Evolutionary conservation across 2,329 filamentous ascomycete species (phyloP).

Genomic region (Penicillium sumatraense): DNA sequence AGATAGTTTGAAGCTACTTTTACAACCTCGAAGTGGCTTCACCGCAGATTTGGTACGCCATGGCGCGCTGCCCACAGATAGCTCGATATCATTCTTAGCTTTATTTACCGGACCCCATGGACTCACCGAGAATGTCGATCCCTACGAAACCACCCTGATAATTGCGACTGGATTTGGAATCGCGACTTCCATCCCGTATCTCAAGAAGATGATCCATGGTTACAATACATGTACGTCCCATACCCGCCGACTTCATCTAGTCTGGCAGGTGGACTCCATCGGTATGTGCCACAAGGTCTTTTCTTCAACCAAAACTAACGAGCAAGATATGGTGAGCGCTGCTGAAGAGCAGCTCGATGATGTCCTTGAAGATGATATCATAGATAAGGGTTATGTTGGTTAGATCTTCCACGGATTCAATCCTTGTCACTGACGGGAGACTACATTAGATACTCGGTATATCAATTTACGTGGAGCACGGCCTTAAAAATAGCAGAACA

Average conservation of each 20-base stretch:
- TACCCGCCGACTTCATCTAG: constrained; percentile 37
- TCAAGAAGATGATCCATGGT: constrained; percentile 42
- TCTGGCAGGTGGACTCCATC: constrained; percentile 37
- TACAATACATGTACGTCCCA: constrained; percentile 35
- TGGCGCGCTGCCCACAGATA: constrained; percentile 2
- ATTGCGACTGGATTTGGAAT: constrained; percentile 40
- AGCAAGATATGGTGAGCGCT: constrained; percentile 22
- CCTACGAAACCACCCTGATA: constrained; percentile 39
- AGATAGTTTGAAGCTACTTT: constrained; percentile 36
- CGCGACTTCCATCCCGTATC: constrained; percentile 34
- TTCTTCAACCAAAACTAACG: neutral
- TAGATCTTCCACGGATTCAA: neutral
- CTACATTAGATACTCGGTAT: constrained; percentile 29
- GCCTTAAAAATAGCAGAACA: constrained; percentile 19
- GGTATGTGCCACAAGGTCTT: constrained; percentile 19
- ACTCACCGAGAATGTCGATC: constrained; percentile 26
- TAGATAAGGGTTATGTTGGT: constrained; percentile 32
- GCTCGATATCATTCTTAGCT: constrained; percentile 26
- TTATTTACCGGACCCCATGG: constrained; percentile 40
- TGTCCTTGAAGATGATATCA: constrained; percentile 27
- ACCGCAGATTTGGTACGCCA: constrained; percentile 29
- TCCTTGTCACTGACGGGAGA: constrained; percentile 15
- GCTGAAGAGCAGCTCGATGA: constrained; percentile 25
- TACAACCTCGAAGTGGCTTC: constrained; percentile 34
- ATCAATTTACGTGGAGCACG: constrained; percentile 28